Evolutionary conservation across 345 rosid genomes (phyloP).

Genomic region (Eutrema japonicum): DNA sequence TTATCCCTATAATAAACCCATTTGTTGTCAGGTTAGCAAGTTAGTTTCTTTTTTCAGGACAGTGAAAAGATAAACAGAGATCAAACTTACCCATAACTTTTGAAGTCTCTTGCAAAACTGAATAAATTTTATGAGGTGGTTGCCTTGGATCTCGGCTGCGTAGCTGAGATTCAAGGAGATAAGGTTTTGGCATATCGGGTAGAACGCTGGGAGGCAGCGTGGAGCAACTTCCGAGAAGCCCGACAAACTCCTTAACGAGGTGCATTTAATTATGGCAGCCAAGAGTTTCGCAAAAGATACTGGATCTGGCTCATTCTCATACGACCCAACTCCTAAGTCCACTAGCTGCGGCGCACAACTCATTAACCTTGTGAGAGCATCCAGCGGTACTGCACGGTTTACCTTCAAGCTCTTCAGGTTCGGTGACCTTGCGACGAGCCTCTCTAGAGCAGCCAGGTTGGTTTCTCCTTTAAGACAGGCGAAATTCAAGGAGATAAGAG

Average conservation of each 20-base stretch:
- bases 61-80: neutral
- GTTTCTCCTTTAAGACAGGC: conserved; percentile 93
- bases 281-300: conserved; percentile 56
- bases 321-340: conserved; percentile 94
- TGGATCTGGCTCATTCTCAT: conserved; percentile 64
- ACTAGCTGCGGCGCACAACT: conserved; percentile 67
- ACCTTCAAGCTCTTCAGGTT: conserved; percentile 82
- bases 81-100: conserved; percentile 73
- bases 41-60: neutral
- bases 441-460: conserved; percentile 73
- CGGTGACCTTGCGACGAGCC: conserved; percentile 91
- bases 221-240: conserved; percentile 86
- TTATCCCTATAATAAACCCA: neutral
- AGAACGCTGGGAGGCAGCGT: conserved; percentile 61
- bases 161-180: conserved; percentile 83
- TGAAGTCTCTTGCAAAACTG: conserved; percentile 72
- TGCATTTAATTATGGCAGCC: conserved; percentile 56
- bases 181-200: conserved; percentile 63
- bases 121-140: conserved; percentile 65
- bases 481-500: conserved; percentile 81
- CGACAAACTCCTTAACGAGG: conserved; percentile 72
- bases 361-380: conserved; percentile 66
- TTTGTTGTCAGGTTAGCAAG: neutral
- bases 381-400: conserved; percentile 79
- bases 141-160: conserved; percentile 71